These are phyloP conservation scores for Cryoendolithus antarcticus DNA, from an alignment of 2,329 filamentous ascomycete genomes.

Conservation along the genomic window DNA sequence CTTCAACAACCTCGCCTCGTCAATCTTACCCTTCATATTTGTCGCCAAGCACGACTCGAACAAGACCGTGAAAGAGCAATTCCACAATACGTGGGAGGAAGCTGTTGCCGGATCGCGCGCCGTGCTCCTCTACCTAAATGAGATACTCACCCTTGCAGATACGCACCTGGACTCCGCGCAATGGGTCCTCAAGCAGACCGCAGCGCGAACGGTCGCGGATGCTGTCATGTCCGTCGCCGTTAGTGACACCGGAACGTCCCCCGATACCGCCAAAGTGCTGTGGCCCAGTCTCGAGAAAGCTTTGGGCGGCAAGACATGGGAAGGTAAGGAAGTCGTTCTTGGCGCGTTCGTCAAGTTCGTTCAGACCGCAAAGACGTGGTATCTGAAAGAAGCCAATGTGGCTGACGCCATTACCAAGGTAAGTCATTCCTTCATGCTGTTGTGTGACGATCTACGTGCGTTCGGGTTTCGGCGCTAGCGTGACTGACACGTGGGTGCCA, in stretches of 20 bases:
- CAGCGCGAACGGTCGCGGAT: slow-evolving; percentile 67
- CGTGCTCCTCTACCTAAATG: slow-evolving; percentile 69
- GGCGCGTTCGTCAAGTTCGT: slow-evolving; percentile 69
- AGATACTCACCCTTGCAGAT: slow-evolving; percentile 61
- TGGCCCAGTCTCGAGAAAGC: slow-evolving; percentile 80
- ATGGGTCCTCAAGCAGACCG: slow-evolving; percentile 85
- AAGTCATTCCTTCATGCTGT: slow-evolving; percentile 11
- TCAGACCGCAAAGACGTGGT: slow-evolving; percentile 47
- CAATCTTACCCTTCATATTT: slow-evolving; percentile 76
- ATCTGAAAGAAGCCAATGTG: slow-evolving; percentile 45
- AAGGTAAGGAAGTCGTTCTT: slow-evolving; percentile 77
- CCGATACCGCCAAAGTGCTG: slow-evolving; percentile 30
- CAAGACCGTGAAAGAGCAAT: slow-evolving; percentile 66
- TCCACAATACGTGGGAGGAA: slow-evolving; percentile 76
- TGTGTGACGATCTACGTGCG: slow-evolving; percentile 1
- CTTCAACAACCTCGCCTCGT: slow-evolving; percentile 63
- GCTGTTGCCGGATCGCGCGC: slow-evolving; percentile 77
- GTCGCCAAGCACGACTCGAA: slow-evolving; percentile 77
- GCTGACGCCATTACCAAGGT: slow-evolving; percentile 56
- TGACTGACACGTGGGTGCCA: slow-evolving; percentile 11
- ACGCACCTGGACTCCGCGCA: slow-evolving; percentile 63
- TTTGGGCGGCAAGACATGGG: slow-evolving; percentile 79
- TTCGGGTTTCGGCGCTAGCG: background rate
- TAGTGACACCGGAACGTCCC: slow-evolving; percentile 44
- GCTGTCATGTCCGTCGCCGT: slow-evolving; percentile 50